phyloP scores from a whole-genome alignment of 2,329 filamentous ascomycete species.

The Diplodia mutila region DNA sequence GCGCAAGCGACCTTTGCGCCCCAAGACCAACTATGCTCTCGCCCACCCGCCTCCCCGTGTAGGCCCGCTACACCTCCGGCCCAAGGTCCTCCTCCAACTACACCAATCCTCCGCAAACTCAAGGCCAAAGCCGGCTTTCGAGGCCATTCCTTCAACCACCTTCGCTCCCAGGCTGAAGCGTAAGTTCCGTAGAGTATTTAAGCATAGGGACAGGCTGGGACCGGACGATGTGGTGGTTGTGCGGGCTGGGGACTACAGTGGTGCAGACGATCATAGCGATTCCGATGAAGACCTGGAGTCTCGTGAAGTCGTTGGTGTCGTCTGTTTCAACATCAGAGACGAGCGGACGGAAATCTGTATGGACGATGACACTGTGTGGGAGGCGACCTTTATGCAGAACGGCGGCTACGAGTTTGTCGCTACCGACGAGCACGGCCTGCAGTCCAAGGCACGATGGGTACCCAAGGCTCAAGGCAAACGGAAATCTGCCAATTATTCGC shows the following conservation, averaged over 20 bases:
- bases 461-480: conserved; percentile 46
- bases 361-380: conserved; percentile 51
- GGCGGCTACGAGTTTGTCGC: conserved; percentile 62
- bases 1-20: conserved; percentile 53
- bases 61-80: conserved; percentile 66
- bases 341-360: conserved; percentile 71
- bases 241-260: conserved; percentile 67
- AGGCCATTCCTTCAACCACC: conserved; percentile 72
- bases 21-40: conserved; percentile 67
- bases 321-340: conserved; percentile 63
- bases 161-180: conserved; percentile 53
- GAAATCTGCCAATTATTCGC: conserved; percentile 30
- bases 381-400: conserved; percentile 47
- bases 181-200: conserved; percentile 65
- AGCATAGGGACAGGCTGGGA: conserved; percentile 65
- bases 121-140: conserved; percentile 69
- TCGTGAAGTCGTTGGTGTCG: conserved; percentile 67
- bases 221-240: conserved; percentile 73
- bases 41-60: conserved; percentile 67
- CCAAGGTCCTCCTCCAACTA: conserved; percentile 71
- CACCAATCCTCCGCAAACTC: conserved; percentile 64
- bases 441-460: conserved; percentile 71
- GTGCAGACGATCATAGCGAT: conserved; percentile 50
- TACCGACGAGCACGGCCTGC: conserved; percentile 61
- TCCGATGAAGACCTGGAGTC: conserved; percentile 53